A percentile compares a stretch with the other conserved stretches of the same genome.
Evolutionary conservation across 805 yeast genomes (phyloP).

Genomic region (Ogataea parapolymorpha): DNA sequence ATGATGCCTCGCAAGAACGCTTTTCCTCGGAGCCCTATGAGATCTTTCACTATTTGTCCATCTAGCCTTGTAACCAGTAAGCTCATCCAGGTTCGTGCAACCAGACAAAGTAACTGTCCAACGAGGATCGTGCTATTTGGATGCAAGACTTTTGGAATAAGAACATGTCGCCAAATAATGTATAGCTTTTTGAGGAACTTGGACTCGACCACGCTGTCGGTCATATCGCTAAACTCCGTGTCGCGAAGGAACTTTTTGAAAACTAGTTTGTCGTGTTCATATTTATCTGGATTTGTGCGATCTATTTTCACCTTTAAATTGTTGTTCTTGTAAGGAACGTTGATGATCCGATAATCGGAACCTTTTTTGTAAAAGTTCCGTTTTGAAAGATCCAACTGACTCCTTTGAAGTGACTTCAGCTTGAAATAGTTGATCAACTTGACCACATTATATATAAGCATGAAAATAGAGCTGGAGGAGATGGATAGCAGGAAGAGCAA

Average conservation of each 20-base stretch:
- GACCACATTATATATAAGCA: slow-evolving; percentile 23
- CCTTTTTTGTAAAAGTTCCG: slow-evolving; percentile 5
- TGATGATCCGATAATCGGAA: slow-evolving; percentile 36
- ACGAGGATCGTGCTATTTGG: slow-evolving; percentile 63
- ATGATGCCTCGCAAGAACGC: slow-evolving; percentile 73
- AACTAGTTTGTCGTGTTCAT: slow-evolving; percentile 53
- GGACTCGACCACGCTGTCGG: slow-evolving; percentile 36
- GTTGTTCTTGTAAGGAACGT: slow-evolving; percentile 45
- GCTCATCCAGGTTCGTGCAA: slow-evolving; percentile 84
- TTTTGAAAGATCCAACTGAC: slow-evolving; percentile 1
- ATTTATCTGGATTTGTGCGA: slow-evolving; percentile 44
- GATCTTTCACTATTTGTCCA: slow-evolving; percentile 87
- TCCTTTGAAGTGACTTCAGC: slow-evolving; percentile 4
- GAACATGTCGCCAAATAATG: slow-evolving; percentile 68
- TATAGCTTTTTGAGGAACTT: slow-evolving; percentile 67
- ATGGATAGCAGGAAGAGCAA: slow-evolving; percentile 31
- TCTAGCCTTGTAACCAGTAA: slow-evolving; percentile 83
- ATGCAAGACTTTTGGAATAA: slow-evolving; percentile 72
- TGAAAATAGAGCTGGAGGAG: slow-evolving; percentile 22
- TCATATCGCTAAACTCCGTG: slow-evolving; percentile 14
- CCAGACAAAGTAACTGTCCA: slow-evolving; percentile 69
- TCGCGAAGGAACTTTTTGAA: slow-evolving; percentile 45
- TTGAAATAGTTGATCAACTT: slow-evolving; percentile 23
- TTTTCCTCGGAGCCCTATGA: slow-evolving; percentile 75
- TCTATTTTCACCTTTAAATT: slow-evolving; percentile 42